Evolutionary conservation across 1,139 yeast species (phyloP).

Genomic region (Candida tunisiensis): DNA sequence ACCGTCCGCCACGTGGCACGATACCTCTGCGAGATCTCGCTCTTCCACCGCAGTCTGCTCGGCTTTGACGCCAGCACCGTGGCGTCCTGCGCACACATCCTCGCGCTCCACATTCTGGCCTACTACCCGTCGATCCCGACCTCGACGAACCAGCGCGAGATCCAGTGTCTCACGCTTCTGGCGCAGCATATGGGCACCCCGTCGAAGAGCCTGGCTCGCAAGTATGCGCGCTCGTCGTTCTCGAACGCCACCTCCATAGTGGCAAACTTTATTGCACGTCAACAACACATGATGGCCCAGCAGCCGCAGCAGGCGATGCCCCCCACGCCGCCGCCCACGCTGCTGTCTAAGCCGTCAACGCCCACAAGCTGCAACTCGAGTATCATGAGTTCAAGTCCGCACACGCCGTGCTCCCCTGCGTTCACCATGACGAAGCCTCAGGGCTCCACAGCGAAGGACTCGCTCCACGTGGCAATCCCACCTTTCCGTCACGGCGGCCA

Average conservation of each 20-base stretch:
- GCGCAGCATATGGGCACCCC: constrained; percentile 1
- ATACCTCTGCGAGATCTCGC: constrained; percentile 61
- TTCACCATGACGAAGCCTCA: no score
- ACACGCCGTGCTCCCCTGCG: no score
- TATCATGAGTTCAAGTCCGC: neutral
- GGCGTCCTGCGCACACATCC: constrained; percentile 50
- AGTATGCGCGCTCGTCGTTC: neutral
- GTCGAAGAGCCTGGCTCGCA: constrained; percentile 1
- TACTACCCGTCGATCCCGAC: constrained; percentile 11
- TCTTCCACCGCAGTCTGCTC: constrained; percentile 55
- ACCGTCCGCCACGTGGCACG: constrained; percentile 25
- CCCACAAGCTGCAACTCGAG: neutral
- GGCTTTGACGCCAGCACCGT: constrained; percentile 43
- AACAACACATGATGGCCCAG: no score
- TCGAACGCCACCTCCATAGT: neutral
- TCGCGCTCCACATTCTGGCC: constrained; percentile 51
- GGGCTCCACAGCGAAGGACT: neutral
- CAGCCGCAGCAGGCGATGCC: neutral
- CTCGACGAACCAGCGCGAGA: neutral
- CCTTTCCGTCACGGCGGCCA: neutral
- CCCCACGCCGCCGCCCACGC: neutral
- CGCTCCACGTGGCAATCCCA: neutral
- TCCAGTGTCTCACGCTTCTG: neutral
- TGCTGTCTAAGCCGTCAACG: neutral
- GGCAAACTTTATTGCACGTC: neutral